Base-by-base conservation (phyloP, 139 green algal species). In the Diplosphaera chodatii region DNA sequence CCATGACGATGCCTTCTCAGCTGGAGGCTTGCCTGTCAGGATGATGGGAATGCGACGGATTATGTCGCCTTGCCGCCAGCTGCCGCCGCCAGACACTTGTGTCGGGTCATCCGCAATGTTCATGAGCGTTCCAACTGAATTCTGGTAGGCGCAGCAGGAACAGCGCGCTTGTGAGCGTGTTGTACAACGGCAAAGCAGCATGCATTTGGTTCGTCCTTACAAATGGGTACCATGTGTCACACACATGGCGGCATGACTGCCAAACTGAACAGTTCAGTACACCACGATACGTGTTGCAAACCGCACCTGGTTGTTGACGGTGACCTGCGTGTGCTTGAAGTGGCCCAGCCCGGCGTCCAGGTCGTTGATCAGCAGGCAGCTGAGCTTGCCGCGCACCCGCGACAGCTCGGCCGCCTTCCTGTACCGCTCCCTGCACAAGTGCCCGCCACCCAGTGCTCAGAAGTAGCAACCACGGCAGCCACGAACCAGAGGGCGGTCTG, bases 331-430 rank as follows among this genome's bases (percentile, higher is more conserved):
- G 75, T 86, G 77, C 30, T 81, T 77, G 75, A 92, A 91, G 70
- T 83, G 77, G 16, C 89, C 90, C 20, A 94, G 66, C n/a, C 90
- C 90, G 0, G 91, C 91, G 71, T 97, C 92, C 33, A 97, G 80
- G 77, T 97, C 92, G 74, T 97, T 95, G 78, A 97, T 96, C 16
- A 97, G 40, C 48, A 97, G 85, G 73, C 77, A 86, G n/a, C 71
- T 85, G 74, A 97, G 79, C 78, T 88, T 90, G 68, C 91, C 91
- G 27, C 82, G 80, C 28, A 87, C 82, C 67, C 84, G 88, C 41
- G 63, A 75, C 76, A 92, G 63, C 2, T 82, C 85, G 22, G 63
- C 30, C 21, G 77, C 85, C 73, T 77, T 77, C 64, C 89, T 81
- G 81, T 96, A 97, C 1, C 92, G 81, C 77, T 96, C 84, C 4